Percentiles rank a stretch among this genome's conserved stretches.
These are phyloP conservation scores for Sphagnum tenellum DNA, from an alignment of 225 moss, liverwort and hornwort genomes.

Conservation along the genomic window DNA sequence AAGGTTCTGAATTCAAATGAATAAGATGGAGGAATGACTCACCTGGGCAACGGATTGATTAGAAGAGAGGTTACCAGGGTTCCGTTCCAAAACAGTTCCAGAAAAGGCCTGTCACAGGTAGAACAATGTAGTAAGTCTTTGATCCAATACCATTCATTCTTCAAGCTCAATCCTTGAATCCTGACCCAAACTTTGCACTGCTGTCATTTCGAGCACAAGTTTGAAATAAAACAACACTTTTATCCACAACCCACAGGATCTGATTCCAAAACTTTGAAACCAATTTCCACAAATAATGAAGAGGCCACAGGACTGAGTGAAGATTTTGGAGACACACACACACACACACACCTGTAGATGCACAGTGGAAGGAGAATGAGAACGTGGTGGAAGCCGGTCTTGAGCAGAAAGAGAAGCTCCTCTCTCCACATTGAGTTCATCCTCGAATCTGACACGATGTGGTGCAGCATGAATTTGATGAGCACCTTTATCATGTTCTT, in stretches of 20 bases:
- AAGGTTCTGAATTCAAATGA: background rate
- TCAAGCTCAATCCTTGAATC: background rate
- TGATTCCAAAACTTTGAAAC: background rate
- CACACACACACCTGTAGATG: constrained; percentile 28
- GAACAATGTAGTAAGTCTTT: background rate
- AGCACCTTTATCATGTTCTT: constrained; percentile 2
- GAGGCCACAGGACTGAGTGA: background rate
- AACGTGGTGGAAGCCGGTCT: constrained; percentile 15
- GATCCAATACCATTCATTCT: background rate
- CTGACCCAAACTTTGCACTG: background rate
- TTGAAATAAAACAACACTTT: background rate
- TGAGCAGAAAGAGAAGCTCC: constrained; percentile 2
- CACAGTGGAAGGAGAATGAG: constrained; percentile 17
- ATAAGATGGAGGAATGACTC: constrained; percentile 1
- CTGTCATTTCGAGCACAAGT: background rate
- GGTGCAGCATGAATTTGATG: constrained; percentile 4
- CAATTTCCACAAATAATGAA: background rate
- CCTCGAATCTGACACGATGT: constrained; percentile 17
- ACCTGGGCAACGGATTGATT: constrained; percentile 15
- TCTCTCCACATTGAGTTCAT: constrained; percentile 11
- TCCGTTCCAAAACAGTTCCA: constrained; percentile 49
- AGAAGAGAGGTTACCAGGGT: constrained; percentile 24
- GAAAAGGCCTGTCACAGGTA: constrained; percentile 36
- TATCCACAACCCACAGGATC: background rate
- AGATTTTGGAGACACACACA: background rate